phyloP scores from a whole-genome alignment of 192 early-diverging fungal species.

The Entomortierella lignicola region DNA sequence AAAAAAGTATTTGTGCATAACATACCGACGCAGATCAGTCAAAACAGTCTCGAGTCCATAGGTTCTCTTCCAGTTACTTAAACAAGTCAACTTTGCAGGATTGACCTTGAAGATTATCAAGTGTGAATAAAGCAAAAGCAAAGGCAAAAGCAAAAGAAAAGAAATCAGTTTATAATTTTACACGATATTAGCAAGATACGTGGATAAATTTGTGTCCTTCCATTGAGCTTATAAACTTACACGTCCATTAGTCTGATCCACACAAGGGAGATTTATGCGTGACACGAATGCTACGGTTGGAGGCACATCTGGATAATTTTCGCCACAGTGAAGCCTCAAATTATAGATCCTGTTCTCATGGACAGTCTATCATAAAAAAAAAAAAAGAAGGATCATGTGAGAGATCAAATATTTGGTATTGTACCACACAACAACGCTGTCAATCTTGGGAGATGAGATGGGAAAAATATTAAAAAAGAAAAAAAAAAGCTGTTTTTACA shows the following conservation, averaged over 20 bases:
- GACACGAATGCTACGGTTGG: constrained; percentile 86
- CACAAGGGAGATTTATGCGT: constrained; percentile 87
- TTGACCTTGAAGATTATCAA: too few relatives aligned
- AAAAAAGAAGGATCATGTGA: not conserved
- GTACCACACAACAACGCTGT: not conserved
- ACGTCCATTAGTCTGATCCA: constrained; percentile 83
- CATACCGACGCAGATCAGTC: constrained; percentile 82
- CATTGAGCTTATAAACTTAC: constrained; percentile 57
- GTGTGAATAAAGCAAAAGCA: too few relatives aligned
- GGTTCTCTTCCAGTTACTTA: constrained; percentile 87
- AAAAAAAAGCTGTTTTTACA: not conserved
- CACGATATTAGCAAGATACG: too few relatives aligned
- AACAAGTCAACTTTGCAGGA: constrained; percentile 67
- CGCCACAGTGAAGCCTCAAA: constrained; percentile 85
- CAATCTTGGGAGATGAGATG: not conserved
- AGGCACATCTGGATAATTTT: constrained; percentile 85
- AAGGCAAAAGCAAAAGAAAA: too few relatives aligned
- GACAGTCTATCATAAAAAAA: constrained; percentile 69
- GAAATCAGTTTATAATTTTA: too few relatives aligned
- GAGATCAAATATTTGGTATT: not conserved
- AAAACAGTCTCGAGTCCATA: constrained; percentile 87
- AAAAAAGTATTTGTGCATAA: not conserved
- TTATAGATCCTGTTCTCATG: constrained; percentile 98
- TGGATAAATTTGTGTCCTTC: too few relatives aligned
- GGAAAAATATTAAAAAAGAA: not conserved